Conservation (phyloP, 106 monocot species). For the Cymbidium sinense region DNA sequence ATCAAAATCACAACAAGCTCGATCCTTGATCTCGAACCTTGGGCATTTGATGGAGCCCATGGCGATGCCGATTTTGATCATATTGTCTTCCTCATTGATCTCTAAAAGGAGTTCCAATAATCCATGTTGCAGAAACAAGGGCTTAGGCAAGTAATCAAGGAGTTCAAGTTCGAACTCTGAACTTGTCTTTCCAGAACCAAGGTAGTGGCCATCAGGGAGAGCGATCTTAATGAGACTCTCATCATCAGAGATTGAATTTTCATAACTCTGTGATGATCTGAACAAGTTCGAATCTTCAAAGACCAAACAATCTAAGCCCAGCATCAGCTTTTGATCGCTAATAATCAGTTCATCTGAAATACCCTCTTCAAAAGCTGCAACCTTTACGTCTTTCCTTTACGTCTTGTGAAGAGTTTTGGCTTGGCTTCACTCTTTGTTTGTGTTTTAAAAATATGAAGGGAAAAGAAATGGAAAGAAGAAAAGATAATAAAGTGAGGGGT, state of each 20-base stretch:
- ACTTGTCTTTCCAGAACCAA: no score
- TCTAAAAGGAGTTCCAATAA: conserved; percentile 36
- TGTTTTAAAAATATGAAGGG: no score
- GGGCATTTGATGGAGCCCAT: conserved; percentile 78
- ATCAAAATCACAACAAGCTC: not conserved
- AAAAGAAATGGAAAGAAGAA: conserved; percentile 22
- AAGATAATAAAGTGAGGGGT: conserved; percentile 21
- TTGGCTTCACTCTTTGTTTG: no score
- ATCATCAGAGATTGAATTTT: conserved; percentile 56
- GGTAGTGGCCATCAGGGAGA: conserved; percentile 32
- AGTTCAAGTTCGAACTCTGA: no score
- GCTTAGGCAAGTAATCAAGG: no score
- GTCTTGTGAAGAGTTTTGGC: not conserved
- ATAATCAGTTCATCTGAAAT: not conserved
- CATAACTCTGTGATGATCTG: no score
- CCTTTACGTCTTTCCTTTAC: not conserved
- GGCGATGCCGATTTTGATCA: conserved; percentile 82
- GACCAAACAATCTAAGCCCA: no score
- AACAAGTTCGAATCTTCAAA: no score
- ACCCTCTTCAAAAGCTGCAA: not conserved
- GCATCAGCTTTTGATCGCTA: no score
- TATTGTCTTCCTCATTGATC: conserved; percentile 73
- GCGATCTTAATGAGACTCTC: conserved; percentile 82
- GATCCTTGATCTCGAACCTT: conserved; percentile 37
- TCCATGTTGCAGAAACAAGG: no score